A percentile compares a stretch with the other conserved stretches of the same genome.
Conservation (phyloP, 345 rosid species). For the Pistacia integerrima region DNA sequence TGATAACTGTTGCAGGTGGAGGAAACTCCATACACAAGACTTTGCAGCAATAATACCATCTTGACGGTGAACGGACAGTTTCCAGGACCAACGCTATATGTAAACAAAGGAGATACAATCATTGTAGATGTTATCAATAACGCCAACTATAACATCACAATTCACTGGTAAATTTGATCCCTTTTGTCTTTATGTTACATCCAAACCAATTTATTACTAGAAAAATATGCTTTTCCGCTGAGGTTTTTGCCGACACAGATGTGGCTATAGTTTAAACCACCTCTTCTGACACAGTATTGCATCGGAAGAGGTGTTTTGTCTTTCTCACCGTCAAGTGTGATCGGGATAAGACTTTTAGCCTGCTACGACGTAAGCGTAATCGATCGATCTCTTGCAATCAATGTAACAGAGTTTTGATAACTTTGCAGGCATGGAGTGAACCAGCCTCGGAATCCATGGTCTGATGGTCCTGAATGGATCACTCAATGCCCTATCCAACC, state of each 20-base stretch:
- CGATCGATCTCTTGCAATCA: no score
- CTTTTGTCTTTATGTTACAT: no score
- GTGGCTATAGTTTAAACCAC: no score
- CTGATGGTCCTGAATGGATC: constrained; percentile 43
- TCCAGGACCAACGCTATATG: constrained; percentile 36
- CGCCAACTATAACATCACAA: constrained; percentile 29
- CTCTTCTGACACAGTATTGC: no score
- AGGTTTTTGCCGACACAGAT: no score
- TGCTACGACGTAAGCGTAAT: no score
- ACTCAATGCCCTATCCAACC: constrained; percentile 44
- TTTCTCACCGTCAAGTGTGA: no score
- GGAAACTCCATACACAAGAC: constrained; percentile 9
- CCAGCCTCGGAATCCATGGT: neutral
- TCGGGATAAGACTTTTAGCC: no score
- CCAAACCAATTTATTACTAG: no score
- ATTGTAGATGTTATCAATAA: constrained; percentile 29
- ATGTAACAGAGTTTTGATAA: neutral
- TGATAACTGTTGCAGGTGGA: neutral
- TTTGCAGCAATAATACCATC: constrained; percentile 26
- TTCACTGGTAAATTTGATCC: constrained; percentile 28
- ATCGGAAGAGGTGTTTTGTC: no score
- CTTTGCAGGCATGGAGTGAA: neutral
- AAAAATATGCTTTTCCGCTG: no score
- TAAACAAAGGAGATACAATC: constrained; percentile 28
- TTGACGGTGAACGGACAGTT: constrained; percentile 35